These are phyloP conservation scores for Aspergillus sp. DNA, from an alignment of 2,329 filamentous ascomycete genomes.

Conservation along the genomic window DNA sequence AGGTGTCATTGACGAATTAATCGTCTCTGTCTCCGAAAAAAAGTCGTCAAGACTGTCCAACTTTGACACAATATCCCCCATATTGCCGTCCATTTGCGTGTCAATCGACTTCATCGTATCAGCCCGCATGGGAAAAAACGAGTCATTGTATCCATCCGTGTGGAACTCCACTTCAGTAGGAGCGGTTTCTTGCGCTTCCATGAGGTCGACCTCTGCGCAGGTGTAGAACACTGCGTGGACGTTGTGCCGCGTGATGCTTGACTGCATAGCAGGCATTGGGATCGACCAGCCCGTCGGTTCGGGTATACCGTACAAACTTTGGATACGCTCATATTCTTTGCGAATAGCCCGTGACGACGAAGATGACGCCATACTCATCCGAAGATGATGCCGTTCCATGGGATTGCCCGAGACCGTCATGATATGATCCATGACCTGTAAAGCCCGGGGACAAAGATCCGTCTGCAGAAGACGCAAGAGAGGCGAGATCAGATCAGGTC, in stretches of 20 bases:
- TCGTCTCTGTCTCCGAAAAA: constrained; percentile 61
- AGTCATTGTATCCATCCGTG: constrained; percentile 72
- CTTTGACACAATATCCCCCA: constrained; percentile 75
- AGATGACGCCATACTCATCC: constrained; percentile 91
- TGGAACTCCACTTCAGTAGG: constrained; percentile 91
- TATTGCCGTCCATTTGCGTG: constrained; percentile 52
- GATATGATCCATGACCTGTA: constrained; percentile 88
- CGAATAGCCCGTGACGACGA: constrained; percentile 76
- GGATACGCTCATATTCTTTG: constrained; percentile 90
- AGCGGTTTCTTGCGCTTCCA: constrained; percentile 54
- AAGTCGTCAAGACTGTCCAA: constrained; percentile 75
- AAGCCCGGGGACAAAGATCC: constrained; percentile 84
- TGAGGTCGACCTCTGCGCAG: constrained; percentile 62
- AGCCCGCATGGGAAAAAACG: constrained; percentile 72
- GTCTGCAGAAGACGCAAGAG: constrained; percentile 83
- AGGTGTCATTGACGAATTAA: constrained; percentile 48
- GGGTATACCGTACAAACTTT: constrained; percentile 93
- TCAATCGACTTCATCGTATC: constrained; percentile 94
- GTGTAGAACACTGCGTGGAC: constrained; percentile 96
- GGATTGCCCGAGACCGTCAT: constrained; percentile 89
- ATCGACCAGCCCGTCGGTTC: constrained; percentile 96
- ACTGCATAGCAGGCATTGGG: constrained; percentile 84
- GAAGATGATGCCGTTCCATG: constrained; percentile 86
- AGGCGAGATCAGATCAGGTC: constrained; percentile 90
- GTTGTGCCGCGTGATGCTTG: constrained; percentile 76